Percentiles rank a stretch among this genome's conserved stretches.
These are phyloP conservation scores for Candida ulmi DNA, from an alignment of 805 yeast genomes.

Conservation along the genomic window DNA sequence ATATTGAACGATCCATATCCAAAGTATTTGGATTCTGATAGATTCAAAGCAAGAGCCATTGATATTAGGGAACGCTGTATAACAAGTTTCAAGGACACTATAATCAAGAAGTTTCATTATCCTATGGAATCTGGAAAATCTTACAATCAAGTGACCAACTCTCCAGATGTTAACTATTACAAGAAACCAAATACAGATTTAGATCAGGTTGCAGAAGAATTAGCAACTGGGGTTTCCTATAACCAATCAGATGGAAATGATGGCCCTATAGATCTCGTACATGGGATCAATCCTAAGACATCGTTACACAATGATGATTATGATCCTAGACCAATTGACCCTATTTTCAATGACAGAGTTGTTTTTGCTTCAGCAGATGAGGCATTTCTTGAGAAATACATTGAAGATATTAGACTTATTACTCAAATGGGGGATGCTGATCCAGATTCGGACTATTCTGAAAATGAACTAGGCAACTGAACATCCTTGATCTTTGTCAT, in stretches of 20 bases:
- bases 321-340: constrained; percentile 6
- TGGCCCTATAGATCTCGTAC: background rate
- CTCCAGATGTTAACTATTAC: background rate
- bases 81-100: background rate
- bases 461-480: too few relatives aligned
- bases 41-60: constrained; percentile 3
- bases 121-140: constrained; percentile 1
- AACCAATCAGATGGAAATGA: background rate
- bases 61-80: constrained; percentile 5
- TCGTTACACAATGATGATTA: constrained; percentile 1
- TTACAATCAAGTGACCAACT: background rate
- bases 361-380: constrained; percentile 2
- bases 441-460: background rate
- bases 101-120: constrained; percentile 1
- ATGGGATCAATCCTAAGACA: background rate
- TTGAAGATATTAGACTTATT: constrained; percentile 3
- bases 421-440: background rate
- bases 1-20: constrained; percentile 3
- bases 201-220: background rate
- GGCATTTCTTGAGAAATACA: constrained; percentile 1
- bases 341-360: constrained; percentile 2
- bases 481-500: too few relatives aligned
- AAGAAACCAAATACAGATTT: background rate
- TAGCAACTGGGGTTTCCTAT: background rate
- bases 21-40: background rate